Percentiles rank a stretch among this genome's conserved stretches.
Evolutionary conservation across 768 basidiomycete species (phyloP).

Genomic region (Trichaptum fuscoviolaceum): DNA sequence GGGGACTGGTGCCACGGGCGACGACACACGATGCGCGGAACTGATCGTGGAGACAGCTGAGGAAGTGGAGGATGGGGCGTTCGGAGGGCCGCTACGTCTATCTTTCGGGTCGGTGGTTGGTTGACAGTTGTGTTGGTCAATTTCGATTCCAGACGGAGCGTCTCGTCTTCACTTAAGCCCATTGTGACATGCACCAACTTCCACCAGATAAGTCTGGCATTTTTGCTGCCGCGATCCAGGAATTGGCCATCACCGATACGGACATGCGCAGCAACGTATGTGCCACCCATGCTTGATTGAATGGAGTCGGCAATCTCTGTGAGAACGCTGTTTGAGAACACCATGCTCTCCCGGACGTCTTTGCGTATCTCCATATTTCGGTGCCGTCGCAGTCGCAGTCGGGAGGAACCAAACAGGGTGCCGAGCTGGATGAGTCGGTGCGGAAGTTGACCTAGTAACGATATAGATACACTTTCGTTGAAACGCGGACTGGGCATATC

Average conservation of each 20-base stretch:
- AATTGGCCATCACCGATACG: slow-evolving; percentile 69
- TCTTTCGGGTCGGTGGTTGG: slow-evolving; percentile 16
- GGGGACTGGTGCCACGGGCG: slow-evolving; percentile 29
- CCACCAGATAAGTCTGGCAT: slow-evolving; percentile 50
- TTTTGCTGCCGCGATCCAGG: slow-evolving; percentile 32
- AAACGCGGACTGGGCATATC: slow-evolving; percentile 27
- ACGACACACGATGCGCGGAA: slow-evolving; percentile 30
- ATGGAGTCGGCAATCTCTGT: slow-evolving; percentile 40
- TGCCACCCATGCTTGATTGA: slow-evolving; percentile 33
- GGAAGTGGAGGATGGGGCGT: slow-evolving; percentile 22
- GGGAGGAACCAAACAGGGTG: slow-evolving; percentile 70
- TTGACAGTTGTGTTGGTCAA: slow-evolving; percentile 8
- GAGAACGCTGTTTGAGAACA: slow-evolving; percentile 46
- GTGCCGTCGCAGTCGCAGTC: slow-evolving; percentile 45
- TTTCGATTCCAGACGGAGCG: slow-evolving; percentile 1
- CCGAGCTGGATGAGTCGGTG: slow-evolving; percentile 64
- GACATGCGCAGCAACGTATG: slow-evolving; percentile 61
- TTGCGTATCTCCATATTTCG: slow-evolving; percentile 39
- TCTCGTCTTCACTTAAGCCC: slow-evolving; percentile 31
- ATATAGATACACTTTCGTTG: slow-evolving; percentile 36
- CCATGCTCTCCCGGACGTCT: slow-evolving; percentile 51
- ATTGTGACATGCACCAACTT: slow-evolving; percentile 47
- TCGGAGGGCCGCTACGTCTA: slow-evolving; percentile 21
- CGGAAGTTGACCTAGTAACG: slow-evolving; percentile 31
- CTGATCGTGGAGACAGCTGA: slow-evolving; percentile 19